Evolutionary conservation across 108 stramenopile genomes (phyloP), one percentile per base, ranked within the genome.

Genomic region (Conticribra guillardii): DNA sequence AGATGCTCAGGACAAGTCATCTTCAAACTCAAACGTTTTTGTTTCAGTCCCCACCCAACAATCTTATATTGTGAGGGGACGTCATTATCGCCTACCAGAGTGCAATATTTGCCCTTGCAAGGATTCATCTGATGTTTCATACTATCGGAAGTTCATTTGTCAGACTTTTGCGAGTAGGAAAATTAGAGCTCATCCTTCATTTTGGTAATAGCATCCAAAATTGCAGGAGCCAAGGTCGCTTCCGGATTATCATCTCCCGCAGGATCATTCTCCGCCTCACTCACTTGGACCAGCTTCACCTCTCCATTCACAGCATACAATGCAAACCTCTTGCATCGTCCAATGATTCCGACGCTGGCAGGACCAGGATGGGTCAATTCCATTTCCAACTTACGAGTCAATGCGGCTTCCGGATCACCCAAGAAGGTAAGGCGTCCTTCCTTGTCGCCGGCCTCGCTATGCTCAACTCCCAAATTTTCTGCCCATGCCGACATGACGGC

Each of bases 401-500:
- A 50, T 7, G 23, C 70, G 17, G 62, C 76, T 16, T 47, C 52
- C 3, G 76, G 76, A 61, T 82, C 81, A 1, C 65, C 81, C 63
- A 77, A 47, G 56, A 82, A 66, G 19, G 61, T 72, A 37, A 82
- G 47, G 4, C 71, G 33, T 8, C 72, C 61, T 0, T 57, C 49
- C 2, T 52, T 45, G 41, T 74, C 65, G 47, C 48, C 50, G 21
- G 69, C 69, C 18, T 69, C 69, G 46, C 1, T 24, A 34, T 69
- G 46, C 1, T 27, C 33, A 3, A 79, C 73, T 16, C 59, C 60
- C 30, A 73, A 59, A 61, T 74, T 53, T 17, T 57, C 54, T 3
- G 77, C 73, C 82, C 82, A 82, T 16, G 77, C 82, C 22, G 27
- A 29, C 82, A 82, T 82, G 4, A 82, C 82, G 22, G 82, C 82